Base-by-base conservation (phyloP, 106 monocot species). In the Agapanthus africanus region DNA sequence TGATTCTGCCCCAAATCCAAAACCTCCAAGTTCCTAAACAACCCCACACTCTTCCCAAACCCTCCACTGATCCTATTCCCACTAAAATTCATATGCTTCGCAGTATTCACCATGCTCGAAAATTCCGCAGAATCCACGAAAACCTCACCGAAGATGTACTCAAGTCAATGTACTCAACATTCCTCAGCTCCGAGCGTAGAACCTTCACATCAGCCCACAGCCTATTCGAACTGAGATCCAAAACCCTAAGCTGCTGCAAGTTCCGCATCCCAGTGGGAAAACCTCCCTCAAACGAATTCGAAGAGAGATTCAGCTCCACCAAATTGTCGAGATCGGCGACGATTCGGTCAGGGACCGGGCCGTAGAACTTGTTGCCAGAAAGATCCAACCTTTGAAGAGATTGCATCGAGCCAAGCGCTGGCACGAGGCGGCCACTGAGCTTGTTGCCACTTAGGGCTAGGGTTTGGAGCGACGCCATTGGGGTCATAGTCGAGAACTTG, bases 321-420 rank as follows among this genome's bases (percentile, higher is more conserved):
- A 99, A 74, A 21, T 71, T 59, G 40, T 66, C 68, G 7, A 99
- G 77, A 1, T 85, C 79, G 1, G 78, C 36, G 54, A 99, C 36
- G 54, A 99, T 77, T 61, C 84, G 69, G 15, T 33, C 59, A 0
- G 99, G 99, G 59, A 99, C 61, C 1, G 87, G 81, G 11, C 97
- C 97, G 71, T 84, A 89, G 73, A 99, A 99, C 4, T 40, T 72
- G 76, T 99, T 99, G 28, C 69, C 40, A n/a, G 99, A 99, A 30
- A 99, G 79, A 72, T 99, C 99, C 13, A 99, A 73, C 52, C 46
- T 40, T 30, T 65, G 79, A n/a, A 93, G 92, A 7, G 89, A 77
- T 23, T 70, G 18, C 46, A 90, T 59, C 23, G 64, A 73, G 40
- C 84, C 82, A 28, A 99, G 26, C 46, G 67, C 62, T 0, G 92